Base-by-base conservation (phyloP, 305 asterid species). In the Ajuga reptans region DNA sequence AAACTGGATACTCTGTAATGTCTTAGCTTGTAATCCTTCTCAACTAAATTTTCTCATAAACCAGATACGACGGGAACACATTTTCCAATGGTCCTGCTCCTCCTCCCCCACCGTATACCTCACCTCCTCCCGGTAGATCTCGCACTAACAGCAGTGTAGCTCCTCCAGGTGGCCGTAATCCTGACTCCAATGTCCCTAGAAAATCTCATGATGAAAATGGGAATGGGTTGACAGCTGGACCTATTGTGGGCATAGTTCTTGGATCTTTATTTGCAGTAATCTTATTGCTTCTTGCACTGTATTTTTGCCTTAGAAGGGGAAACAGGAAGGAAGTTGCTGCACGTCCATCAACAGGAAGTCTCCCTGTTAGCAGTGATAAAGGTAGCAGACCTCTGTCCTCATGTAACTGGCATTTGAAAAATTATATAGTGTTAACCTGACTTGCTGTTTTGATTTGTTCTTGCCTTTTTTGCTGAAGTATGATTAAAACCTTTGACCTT, bases 31-130 rank as follows among this genome's bases (percentile, higher is more conserved):
- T 51, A 53, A 70, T 72, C 51, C 63, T 16, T 12, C 65, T 79
- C 72, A 56, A 62, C 29, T 68, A 50, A 72, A 72, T 43, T 54
- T 68, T 75, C 62, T 61, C 70, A 59, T 71, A n/a, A 69, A 80
- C 71, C 89, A 93, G 99, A 78, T 87, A 83, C 17, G 76, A 68
- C 66, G 99, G 99, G 37, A 93, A 93, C 74, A 42, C 87, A 64
- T 93, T 93, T 76, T 55, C 85, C 66, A 89, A 89, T 76, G 87
- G 91, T 67, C 97, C 95, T 9, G 97, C 97, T 79, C 97, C 98
- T 72, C 92, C 96, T 42, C 95, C 96, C 21, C 96, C 96, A 31
- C 95, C 96, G 50, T 84, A 79, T 67, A 82, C 90, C 68, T 71
- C 99, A 36, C 96, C 99, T 52, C 97, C 97, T 71, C 91, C 90